Conservation (phyloP, 805 yeast genomes). For the Zygosaccharomyces pseudorouxii region DNA sequence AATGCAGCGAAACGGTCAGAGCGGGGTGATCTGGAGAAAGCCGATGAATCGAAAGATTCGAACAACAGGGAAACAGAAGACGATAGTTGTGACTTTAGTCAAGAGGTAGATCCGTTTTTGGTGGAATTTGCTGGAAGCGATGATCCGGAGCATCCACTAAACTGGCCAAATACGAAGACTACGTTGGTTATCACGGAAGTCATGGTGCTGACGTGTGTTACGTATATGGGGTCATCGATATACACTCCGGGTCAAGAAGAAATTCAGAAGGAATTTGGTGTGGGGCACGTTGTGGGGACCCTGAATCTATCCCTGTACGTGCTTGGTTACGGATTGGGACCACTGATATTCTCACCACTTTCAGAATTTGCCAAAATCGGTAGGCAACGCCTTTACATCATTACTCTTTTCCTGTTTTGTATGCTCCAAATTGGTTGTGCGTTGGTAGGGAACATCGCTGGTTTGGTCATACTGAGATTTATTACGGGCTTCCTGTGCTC, state of each 20-base stretch:
- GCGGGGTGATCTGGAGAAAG: background rate
- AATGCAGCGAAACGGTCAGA: background rate
- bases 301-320: constrained; percentile 53
- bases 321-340: constrained; percentile 59
- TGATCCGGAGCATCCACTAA: constrained; percentile 53
- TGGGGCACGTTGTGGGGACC: constrained; percentile 42
- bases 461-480: constrained; percentile 47
- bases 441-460: constrained; percentile 45
- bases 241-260: constrained; percentile 48
- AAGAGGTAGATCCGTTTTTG: constrained; percentile 31
- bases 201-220: constrained; percentile 44
- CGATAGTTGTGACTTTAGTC: background rate
- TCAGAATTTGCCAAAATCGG: constrained; percentile 54
- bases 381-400: constrained; percentile 46
- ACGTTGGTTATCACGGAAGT: constrained; percentile 38
- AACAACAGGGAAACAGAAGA: background rate
- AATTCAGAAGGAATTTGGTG: constrained; percentile 43
- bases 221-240: constrained; percentile 54
- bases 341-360: constrained; percentile 54
- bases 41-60: background rate
- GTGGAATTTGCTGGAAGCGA: constrained; percentile 32
- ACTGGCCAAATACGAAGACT: constrained; percentile 48
- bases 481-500: constrained; percentile 52
- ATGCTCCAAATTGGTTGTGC: constrained; percentile 56
- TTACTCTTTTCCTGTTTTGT: constrained; percentile 44